A percentile compares a stretch with the other conserved stretches of the same genome.
Evolutionary conservation across 2,329 filamentous ascomycete species (phyloP).

Genomic region (Corynespora cassiicola): DNA sequence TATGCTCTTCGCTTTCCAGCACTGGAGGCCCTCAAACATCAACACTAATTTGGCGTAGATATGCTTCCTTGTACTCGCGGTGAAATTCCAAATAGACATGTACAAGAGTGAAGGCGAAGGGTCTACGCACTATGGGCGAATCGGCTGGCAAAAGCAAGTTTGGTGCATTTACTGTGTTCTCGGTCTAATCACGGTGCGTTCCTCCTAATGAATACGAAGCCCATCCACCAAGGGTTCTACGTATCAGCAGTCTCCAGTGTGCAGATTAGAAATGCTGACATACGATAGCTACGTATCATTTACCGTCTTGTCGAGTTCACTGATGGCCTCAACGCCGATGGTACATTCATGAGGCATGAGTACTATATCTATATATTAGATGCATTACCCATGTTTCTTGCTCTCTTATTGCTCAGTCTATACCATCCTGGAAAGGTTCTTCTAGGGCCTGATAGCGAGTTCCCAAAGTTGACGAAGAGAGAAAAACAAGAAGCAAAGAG

Average conservation of each 20-base stretch:
- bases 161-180: too few relatives aligned
- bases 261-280: slow-evolving; percentile 2
- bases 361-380: slow-evolving; percentile 61
- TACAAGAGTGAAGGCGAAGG: too few relatives aligned
- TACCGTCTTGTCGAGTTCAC: slow-evolving; percentile 66
- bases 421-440: slow-evolving; percentile 33
- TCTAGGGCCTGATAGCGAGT: slow-evolving; percentile 30
- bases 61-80: slow-evolving; percentile 25
- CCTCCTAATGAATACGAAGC: too few relatives aligned
- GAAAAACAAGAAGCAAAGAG: slow-evolving; percentile 27
- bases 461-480: slow-evolving; percentile 30
- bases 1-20: too few relatives aligned
- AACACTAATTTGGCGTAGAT: too few relatives aligned
- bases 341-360: slow-evolving; percentile 58
- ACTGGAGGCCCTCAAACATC: too few relatives aligned
- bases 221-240: too few relatives aligned
- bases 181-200: slow-evolving; percentile 52
- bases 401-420: slow-evolving; percentile 23
- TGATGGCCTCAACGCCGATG: slow-evolving; percentile 50
- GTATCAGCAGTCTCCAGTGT: too few relatives aligned
- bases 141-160: too few relatives aligned
- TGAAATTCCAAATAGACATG: slow-evolving; percentile 26
- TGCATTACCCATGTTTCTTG: slow-evolving; percentile 62
- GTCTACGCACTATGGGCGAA: too few relatives aligned
- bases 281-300: slow-evolving; percentile 57